These are phyloP conservation scores for Trichoderma asperelloides DNA, from an alignment of 495 filamentous ascomycete genomes.

Conservation along the genomic window DNA sequence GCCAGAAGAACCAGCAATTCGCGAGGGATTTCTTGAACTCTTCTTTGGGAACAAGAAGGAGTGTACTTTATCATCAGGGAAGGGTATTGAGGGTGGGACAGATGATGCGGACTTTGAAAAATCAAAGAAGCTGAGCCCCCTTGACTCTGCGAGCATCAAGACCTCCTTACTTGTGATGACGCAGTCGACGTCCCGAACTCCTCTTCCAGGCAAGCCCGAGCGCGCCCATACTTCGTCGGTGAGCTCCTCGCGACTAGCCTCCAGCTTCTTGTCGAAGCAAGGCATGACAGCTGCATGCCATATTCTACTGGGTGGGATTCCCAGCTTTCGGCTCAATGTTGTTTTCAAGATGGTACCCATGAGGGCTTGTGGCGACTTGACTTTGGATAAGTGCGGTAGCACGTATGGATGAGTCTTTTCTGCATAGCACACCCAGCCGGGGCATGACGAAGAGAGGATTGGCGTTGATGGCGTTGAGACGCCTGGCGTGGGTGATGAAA, in stretches of 20 bases:
- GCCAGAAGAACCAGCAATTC: slow-evolving; percentile 65
- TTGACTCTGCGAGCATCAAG: slow-evolving; percentile 72
- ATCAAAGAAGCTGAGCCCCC: slow-evolving; percentile 61
- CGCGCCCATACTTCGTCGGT: slow-evolving; percentile 68
- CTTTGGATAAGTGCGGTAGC: slow-evolving; percentile 77
- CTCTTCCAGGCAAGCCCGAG: slow-evolving; percentile 33
- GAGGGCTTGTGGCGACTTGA: slow-evolving; percentile 92
- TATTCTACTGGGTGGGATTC: slow-evolving; percentile 67
- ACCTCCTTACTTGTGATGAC: slow-evolving; percentile 94
- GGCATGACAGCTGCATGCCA: slow-evolving; percentile 97
- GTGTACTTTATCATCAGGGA: slow-evolving; percentile 62
- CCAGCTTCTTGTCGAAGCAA: slow-evolving; percentile 98
- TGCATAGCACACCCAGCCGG: slow-evolving; percentile 97
- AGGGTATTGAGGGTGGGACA: slow-evolving; percentile 25
- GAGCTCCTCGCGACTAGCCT: slow-evolving; percentile 86
- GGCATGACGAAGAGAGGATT: slow-evolving; percentile 83
- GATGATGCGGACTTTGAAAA: slow-evolving; percentile 50
- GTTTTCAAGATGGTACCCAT: slow-evolving; percentile 86
- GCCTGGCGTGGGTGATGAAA: slow-evolving; percentile 17
- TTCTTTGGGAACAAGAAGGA: slow-evolving; percentile 57
- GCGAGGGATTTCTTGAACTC: slow-evolving; percentile 16
- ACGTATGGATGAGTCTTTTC: slow-evolving; percentile 94
- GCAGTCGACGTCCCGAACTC: slow-evolving; percentile 86
- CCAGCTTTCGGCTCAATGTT: slow-evolving; percentile 58
- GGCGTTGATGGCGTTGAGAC: slow-evolving; percentile 42